phyloP scores from a whole-genome alignment of 129 eudicot species.

The Lonicera japonica region DNA sequence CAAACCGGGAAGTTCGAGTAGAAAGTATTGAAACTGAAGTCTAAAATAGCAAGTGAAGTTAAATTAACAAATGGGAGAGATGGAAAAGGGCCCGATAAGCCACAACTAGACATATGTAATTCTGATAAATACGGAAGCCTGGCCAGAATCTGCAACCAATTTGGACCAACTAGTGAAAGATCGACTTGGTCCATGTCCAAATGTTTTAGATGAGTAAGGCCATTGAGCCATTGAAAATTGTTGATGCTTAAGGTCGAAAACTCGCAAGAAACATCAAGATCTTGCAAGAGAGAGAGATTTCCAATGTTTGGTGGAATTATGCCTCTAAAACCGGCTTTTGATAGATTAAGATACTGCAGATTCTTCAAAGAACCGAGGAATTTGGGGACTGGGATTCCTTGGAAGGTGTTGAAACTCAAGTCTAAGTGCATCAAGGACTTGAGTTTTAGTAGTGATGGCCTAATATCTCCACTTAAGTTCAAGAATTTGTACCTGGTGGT shows the following conservation, averaged over 20 bases:
- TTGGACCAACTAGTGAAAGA: conserved; percentile 21
- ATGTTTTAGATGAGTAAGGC: conserved; percentile 22
- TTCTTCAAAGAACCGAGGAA: conserved; percentile 36
- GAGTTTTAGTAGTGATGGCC: conserved; percentile 36
- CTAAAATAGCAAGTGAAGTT: too few relatives aligned
- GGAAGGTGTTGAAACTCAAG: conserved; percentile 42
- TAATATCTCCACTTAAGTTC: conserved; percentile 33
- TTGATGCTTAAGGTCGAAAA: conserved; percentile 14
- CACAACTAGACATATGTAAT: too few relatives aligned
- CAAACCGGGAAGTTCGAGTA: too few relatives aligned
- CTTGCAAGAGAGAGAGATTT: conserved; percentile 39
- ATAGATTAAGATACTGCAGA: conserved; percentile 37
- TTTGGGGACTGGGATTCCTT: conserved; percentile 27
- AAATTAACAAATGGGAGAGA: too few relatives aligned
- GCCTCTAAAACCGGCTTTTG: conserved; percentile 38
- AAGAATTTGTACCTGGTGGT: conserved; percentile 19
- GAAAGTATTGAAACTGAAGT: too few relatives aligned
- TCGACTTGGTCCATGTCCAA: conserved; percentile 23
- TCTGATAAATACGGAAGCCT: too few relatives aligned
- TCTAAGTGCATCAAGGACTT: conserved; percentile 28
- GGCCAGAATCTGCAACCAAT: too few relatives aligned
- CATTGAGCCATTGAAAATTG: conserved; percentile 24
- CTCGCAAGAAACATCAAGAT: conserved; percentile 36
- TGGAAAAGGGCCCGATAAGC: too few relatives aligned
- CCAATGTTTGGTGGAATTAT: conserved; percentile 27